Base-by-base conservation (phyloP, 257 asterid species). In the Apocynum venetum region DNA sequence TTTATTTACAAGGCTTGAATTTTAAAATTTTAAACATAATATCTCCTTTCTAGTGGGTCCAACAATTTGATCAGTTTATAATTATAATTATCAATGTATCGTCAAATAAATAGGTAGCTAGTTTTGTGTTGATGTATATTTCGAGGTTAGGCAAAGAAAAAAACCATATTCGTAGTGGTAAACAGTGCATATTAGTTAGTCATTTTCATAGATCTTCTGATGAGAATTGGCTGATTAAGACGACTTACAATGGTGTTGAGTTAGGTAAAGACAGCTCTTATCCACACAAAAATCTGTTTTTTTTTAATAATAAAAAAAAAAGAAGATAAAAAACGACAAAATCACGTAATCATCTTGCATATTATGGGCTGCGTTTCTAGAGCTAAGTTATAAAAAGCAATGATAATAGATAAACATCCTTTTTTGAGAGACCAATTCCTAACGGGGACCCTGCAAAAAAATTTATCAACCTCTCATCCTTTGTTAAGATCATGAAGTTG, bases 311-410 rank as follows among this genome's bases (percentile, higher is more conserved):
- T 63, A 5, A 40, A 20, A 52, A 0, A 41, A 61, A 71, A 25
- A 25, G 31, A 79, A 85, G 78, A 84, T 85, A 79, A 76, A 85
- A 87, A 82, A 72, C 83, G 89, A 85, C 76, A 89, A 86, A 90
- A 25, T 25, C 31, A 25, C 31, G 31, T 25, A 25, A 25, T 25
- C 31, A 25, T 25, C 31, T 25, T 25, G 31, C 31, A 25, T 25
- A 25, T 25, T 25, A 25, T 25, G 31, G 31, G 31, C 31, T 25
- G 31, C 31, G 31, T 25, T 25, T 25, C 31, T 25, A 25, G 31
- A 25, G 31, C 31, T 25, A 25, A 25, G 31, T 25, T 25, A 25
- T 25, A 25, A 25, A 25, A 25, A 25, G 31, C 31, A 25, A 25
- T 25, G 31, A 25, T 25, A 25, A 25, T 25, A 25, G 31, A 25